Conservation (phyloP, 495 filamentous ascomycete species). For the Neurospora cerealis region DNA sequence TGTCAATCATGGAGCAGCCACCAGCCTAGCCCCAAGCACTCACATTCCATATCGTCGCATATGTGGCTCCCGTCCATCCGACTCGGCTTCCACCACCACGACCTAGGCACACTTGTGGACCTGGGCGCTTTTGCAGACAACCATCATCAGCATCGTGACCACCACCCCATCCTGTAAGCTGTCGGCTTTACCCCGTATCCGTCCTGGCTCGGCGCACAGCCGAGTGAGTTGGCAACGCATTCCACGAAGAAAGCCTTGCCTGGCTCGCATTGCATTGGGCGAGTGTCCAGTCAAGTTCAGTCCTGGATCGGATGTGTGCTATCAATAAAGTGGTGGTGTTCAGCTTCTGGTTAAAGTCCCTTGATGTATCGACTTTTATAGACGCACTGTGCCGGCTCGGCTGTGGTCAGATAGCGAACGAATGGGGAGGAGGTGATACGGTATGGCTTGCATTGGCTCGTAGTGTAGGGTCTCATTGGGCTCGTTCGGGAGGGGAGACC, state of each 20-base stretch:
- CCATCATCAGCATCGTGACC: background rate
- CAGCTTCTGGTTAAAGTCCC: background rate
- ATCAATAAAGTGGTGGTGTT: background rate
- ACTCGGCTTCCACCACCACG: background rate
- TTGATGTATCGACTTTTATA: background rate
- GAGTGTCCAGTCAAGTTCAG: background rate
- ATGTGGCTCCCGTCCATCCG: background rate
- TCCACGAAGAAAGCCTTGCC: background rate
- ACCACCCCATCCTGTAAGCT: background rate
- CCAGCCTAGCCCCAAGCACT: background rate
- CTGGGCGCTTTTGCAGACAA: background rate
- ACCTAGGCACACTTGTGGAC: background rate
- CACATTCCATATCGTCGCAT: background rate
- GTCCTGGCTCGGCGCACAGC: background rate
- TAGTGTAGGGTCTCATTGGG: background rate
- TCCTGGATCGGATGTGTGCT: background rate
- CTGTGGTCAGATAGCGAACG: background rate
- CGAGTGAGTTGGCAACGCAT: background rate
- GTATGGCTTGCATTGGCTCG: background rate
- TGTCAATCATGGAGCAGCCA: background rate
- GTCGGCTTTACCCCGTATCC: background rate
- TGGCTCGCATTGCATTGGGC: background rate
- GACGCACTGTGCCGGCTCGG: background rate
- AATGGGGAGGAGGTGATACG: background rate
- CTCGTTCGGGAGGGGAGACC: background rate